These are phyloP conservation scores for Nicotiana otophora DNA, from an alignment of 257 asterid species.

Conservation along the genomic window DNA sequence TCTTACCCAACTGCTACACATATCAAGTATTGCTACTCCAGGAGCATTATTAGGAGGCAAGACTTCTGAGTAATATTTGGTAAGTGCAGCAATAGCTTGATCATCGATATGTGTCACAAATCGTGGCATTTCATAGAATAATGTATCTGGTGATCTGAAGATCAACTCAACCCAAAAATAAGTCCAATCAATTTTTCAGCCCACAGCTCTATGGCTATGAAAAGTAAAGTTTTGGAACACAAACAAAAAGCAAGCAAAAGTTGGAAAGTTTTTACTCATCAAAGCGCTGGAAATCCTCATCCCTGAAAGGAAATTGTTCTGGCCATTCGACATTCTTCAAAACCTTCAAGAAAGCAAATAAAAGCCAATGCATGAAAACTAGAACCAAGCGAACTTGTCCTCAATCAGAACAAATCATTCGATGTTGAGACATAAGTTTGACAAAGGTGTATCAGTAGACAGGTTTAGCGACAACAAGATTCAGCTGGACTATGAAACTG, in stretches of 20 bases:
- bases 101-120: conserved; percentile 95
- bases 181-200: not conserved
- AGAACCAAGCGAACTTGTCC: not conserved
- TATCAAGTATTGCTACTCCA: conserved; percentile 86
- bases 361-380: not conserved
- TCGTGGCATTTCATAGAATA: conserved; percentile 84
- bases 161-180: conserved; percentile 3
- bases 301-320: conserved; percentile 85
- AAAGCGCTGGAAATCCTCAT: conserved; percentile 86
- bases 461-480: not conserved
- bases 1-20: conserved; percentile 98
- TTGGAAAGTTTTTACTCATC: conserved; percentile 58
- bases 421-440: not conserved
- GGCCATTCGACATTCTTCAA: conserved; percentile 94
- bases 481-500: not conserved
- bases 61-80: conserved; percentile 67
- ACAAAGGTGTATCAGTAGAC: not conserved
- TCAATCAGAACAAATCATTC: not conserved
- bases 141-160: conserved; percentile 71
- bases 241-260: not conserved
- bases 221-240: not conserved
- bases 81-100: conserved; percentile 87
- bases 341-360: conserved; percentile 39
- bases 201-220: not conserved
- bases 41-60: conserved; percentile 70